A percentile compares a stretch with the other conserved stretches of the same genome.
Evolutionary conservation across 139 green algal species (phyloP).

Genomic region (Yamagishiella unicocca): DNA sequence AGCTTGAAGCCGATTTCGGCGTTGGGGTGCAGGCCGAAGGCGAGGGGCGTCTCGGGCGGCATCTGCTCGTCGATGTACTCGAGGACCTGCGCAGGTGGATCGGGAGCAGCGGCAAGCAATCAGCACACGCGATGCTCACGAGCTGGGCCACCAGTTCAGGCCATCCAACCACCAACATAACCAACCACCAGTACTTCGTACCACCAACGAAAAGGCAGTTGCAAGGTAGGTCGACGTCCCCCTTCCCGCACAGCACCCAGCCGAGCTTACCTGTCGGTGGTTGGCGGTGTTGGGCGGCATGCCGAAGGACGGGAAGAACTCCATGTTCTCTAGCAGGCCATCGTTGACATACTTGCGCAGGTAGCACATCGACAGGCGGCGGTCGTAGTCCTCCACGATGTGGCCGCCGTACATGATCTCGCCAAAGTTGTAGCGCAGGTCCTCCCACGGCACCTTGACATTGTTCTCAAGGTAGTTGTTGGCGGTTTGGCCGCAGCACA

Average conservation of each 20-base stretch:
- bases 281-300: slow-evolving; percentile 74
- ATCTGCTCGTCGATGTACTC: slow-evolving; percentile 88
- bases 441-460: slow-evolving; percentile 91
- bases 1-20: slow-evolving; percentile 95
- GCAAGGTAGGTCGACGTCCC: too few relatives aligned
- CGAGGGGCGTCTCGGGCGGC: slow-evolving; percentile 83
- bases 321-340: slow-evolving; percentile 83
- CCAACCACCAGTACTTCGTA: too few relatives aligned
- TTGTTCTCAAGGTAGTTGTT: slow-evolving; percentile 94
- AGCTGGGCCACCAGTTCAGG: too few relatives aligned
- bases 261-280: slow-evolving; percentile 76
- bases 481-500: slow-evolving; percentile 88
- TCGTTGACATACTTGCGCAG: slow-evolving; percentile 83
- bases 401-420: slow-evolving; percentile 98
- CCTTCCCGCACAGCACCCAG: too few relatives aligned
- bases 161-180: too few relatives aligned
- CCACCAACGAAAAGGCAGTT: too few relatives aligned
- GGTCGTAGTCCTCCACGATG: slow-evolving; percentile 95
- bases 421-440: slow-evolving; percentile 93
- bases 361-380: slow-evolving; percentile 80
- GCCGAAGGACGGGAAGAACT: slow-evolving; percentile 86
- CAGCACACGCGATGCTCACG: too few relatives aligned
- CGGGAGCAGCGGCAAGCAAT: not conserved
- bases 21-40: slow-evolving; percentile 94
- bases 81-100: slow-evolving; percentile 66